These are phyloP conservation scores for Lentinus brumalis DNA, from an alignment of 768 basidiomycete species.

Conservation along the genomic window DNA sequence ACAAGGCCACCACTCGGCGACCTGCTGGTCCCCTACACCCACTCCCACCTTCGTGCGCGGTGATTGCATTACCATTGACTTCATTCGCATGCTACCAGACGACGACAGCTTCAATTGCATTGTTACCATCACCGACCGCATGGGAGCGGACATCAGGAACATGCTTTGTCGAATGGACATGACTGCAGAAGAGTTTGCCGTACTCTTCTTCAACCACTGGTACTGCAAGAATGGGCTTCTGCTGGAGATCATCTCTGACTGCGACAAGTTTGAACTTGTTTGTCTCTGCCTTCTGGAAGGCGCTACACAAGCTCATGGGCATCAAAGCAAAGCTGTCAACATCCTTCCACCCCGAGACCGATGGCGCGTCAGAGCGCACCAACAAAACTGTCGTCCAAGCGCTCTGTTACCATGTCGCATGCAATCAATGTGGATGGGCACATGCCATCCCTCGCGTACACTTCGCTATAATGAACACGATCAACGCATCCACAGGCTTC, in stretches of 20 bases:
- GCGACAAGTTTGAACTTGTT: constrained; percentile 31
- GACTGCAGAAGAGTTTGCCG: constrained; percentile 21
- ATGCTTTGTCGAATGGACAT: constrained; percentile 13
- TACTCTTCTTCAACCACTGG: constrained; percentile 30
- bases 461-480: constrained; percentile 30
- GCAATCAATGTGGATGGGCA: constrained; percentile 24
- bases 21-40: constrained; percentile 28
- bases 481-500: constrained; percentile 27
- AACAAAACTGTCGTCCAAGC: constrained; percentile 31
- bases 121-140: constrained; percentile 28
- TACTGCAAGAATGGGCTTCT: constrained; percentile 34
- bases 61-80: constrained; percentile 31
- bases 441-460: constrained; percentile 20
- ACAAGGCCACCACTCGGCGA: not conserved
- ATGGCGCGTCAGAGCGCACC: constrained; percentile 35
- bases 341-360: constrained; percentile 40
- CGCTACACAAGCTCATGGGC: constrained; percentile 28
- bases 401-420: constrained; percentile 24
- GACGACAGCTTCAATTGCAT: constrained; percentile 29
- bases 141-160: constrained; percentile 16
- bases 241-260: constrained; percentile 33
- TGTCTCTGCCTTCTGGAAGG: constrained; percentile 37
- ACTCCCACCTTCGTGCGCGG: constrained; percentile 21
- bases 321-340: constrained; percentile 35
- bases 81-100: constrained; percentile 33